These are phyloP conservation scores for Globisporangium spinosum DNA, from an alignment of 352 stramenopile genomes.

Conservation along the genomic window DNA sequence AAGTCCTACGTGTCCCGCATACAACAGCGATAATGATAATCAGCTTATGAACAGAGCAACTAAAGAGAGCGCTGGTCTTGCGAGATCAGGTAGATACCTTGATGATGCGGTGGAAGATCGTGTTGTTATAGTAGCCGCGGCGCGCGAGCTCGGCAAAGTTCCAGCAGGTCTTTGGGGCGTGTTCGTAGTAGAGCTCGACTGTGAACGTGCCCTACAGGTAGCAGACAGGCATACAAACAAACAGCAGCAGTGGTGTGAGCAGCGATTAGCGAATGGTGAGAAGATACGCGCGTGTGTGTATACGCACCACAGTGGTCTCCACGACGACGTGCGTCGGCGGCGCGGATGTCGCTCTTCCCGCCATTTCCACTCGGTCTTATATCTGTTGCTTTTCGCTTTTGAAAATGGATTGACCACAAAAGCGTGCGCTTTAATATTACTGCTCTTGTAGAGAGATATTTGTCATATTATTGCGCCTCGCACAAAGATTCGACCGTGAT, in stretches of 20 bases:
- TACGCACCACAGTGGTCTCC: slow-evolving; percentile 73
- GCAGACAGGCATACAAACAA: not conserved
- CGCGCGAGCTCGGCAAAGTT: slow-evolving; percentile 91
- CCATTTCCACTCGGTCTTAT: not conserved
- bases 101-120: slow-evolving; percentile 95
- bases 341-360: slow-evolving; percentile 21
- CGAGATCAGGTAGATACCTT: slow-evolving; percentile 29
- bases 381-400: slow-evolving; percentile 12
- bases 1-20: slow-evolving; percentile 62
- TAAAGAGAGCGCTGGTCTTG: not conserved
- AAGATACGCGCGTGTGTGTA: not conserved
- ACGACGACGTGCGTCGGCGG: slow-evolving; percentile 80
- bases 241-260: not conserved
- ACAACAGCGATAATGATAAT: not conserved
- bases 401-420: slow-evolving; percentile 3
- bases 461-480: not conserved
- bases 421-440: not conserved
- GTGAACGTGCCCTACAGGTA: slow-evolving; percentile 78
- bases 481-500: not conserved
- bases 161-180: slow-evolving; percentile 91
- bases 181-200: slow-evolving; percentile 92
- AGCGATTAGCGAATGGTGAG: not conserved
- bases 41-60: not conserved
- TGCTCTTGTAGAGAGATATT: slow-evolving; percentile 14
- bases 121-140: slow-evolving; percentile 94